These are phyloP conservation scores for Clarireedia homoeocarpa DNA, from an alignment of 2,329 filamentous ascomycete species.

Conservation along the genomic window DNA sequence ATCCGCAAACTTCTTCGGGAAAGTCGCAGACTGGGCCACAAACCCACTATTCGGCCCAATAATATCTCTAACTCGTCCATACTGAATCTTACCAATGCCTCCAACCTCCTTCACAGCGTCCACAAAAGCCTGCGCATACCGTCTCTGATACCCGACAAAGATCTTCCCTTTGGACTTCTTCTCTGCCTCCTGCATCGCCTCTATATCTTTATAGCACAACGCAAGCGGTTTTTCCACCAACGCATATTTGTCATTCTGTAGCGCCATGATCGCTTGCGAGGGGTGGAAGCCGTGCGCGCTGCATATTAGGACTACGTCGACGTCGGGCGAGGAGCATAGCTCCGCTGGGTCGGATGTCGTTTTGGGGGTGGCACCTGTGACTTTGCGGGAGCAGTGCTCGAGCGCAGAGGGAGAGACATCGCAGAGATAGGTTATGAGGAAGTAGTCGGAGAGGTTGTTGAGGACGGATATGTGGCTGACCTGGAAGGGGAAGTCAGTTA, in stretches of 20 bases:
- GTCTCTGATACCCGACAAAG: slow-evolving; percentile 54
- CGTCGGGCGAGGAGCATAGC: slow-evolving; percentile 8
- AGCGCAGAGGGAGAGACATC: slow-evolving; percentile 34
- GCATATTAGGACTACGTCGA: slow-evolving; percentile 38
- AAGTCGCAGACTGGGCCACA: slow-evolving; percentile 41
- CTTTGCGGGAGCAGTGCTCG: slow-evolving; percentile 31
- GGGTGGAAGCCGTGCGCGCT: slow-evolving; percentile 48
- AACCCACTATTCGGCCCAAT: slow-evolving; percentile 46
- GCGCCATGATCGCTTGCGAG: slow-evolving; percentile 41
- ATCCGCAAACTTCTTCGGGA: slow-evolving; percentile 37
- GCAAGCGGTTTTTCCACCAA: slow-evolving; percentile 54
- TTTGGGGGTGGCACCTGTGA: slow-evolving; percentile 5
- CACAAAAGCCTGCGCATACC: slow-evolving; percentile 49
- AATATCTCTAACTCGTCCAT: slow-evolving; percentile 43
- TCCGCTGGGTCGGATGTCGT: slow-evolving; percentile 21
- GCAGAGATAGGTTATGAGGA: slow-evolving; percentile 27
- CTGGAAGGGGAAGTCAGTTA: not conserved
- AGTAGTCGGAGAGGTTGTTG: slow-evolving; percentile 31
- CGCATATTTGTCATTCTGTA: slow-evolving; percentile 46
- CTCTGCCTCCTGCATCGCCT: slow-evolving; percentile 43
- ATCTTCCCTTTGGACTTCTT: slow-evolving; percentile 34
- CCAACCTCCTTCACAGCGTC: slow-evolving; percentile 47
- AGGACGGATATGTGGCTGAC: slow-evolving; percentile 44
- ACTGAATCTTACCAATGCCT: slow-evolving; percentile 42
- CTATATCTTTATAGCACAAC: slow-evolving; percentile 38